A percentile compares a stretch with the other conserved stretches of the same genome.
These are phyloP conservation scores for Sindora glabra DNA, from an alignment of 306 rosid genomes.

Conservation along the genomic window DNA sequence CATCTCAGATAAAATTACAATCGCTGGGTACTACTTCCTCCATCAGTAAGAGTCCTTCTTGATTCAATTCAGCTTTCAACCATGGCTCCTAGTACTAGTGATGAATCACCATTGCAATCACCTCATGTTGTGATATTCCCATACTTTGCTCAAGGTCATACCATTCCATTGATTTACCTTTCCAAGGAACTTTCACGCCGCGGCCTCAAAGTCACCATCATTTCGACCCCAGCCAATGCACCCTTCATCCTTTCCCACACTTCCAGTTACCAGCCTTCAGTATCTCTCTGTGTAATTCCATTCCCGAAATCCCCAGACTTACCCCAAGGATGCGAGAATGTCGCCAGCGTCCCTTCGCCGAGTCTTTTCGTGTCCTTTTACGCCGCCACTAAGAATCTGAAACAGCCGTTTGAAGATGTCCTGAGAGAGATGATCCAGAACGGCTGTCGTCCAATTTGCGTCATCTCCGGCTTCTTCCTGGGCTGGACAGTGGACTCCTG, in stretches of 20 bases:
- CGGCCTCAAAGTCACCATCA: constrained; percentile 10
- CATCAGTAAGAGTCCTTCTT: background rate
- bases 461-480: constrained; percentile 21
- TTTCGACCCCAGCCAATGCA: constrained; percentile 21
- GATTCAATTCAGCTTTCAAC: background rate
- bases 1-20: too few relatives aligned
- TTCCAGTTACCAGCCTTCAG: background rate
- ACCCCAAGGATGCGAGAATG: constrained; percentile 23
- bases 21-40: background rate
- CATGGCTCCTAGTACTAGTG: background rate
- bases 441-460: constrained; percentile 7
- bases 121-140: constrained; percentile 23
- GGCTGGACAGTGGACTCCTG: constrained; percentile 15
- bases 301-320: constrained; percentile 9
- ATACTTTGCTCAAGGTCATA: constrained; percentile 27
- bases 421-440: background rate
- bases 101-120: background rate
- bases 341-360: constrained; percentile 15
- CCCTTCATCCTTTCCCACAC: background rate
- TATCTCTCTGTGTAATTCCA: constrained; percentile 4
- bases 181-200: constrained; percentile 4
- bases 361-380: background rate
- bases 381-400: constrained; percentile 5
- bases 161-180: constrained; percentile 23
- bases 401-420: background rate